phyloP scores from a whole-genome alignment of 2,329 filamentous ascomycete genomes.

The Gaeumannomyces sp. region DNA sequence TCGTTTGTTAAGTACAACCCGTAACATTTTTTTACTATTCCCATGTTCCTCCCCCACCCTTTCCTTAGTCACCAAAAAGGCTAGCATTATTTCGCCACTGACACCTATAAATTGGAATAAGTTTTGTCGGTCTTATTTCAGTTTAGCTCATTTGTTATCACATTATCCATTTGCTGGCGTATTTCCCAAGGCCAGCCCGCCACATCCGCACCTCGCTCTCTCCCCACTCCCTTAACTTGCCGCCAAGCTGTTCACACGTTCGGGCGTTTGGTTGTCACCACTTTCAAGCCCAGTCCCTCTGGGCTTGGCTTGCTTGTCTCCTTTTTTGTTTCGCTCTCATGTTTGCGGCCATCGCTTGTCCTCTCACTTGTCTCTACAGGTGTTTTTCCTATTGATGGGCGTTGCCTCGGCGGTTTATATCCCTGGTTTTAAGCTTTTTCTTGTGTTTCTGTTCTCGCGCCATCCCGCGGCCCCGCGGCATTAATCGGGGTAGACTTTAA shows the following conservation, averaged over 20 bases:
- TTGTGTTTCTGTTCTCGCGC: too few relatives aligned
- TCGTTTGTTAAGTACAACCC: neutral
- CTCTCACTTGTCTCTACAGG: neutral
- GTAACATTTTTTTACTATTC: neutral
- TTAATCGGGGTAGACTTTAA: too few relatives aligned
- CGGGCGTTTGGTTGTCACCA: neutral
- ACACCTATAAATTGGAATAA: neutral
- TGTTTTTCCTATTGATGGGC: neutral
- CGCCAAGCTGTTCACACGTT: neutral
- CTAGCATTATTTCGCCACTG: slow-evolving; percentile 1
- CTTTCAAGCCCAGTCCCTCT: neutral
- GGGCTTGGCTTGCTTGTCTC: neutral
- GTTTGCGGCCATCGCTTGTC: neutral
- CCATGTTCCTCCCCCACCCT: neutral
- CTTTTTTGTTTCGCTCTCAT: neutral
- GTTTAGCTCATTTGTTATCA: neutral
- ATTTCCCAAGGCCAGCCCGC: neutral
- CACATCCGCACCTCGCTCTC: too few relatives aligned
- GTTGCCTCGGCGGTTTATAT: neutral
- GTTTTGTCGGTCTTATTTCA: neutral
- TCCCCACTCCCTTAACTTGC: too few relatives aligned
- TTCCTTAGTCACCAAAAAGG: neutral
- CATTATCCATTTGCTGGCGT: neutral
- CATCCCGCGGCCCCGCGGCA: too few relatives aligned
- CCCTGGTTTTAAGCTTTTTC: too few relatives aligned